Evolutionary conservation across 2,329 filamentous ascomycete genomes (phyloP).

Genomic region (Drechslerella coelobrocha): DNA sequence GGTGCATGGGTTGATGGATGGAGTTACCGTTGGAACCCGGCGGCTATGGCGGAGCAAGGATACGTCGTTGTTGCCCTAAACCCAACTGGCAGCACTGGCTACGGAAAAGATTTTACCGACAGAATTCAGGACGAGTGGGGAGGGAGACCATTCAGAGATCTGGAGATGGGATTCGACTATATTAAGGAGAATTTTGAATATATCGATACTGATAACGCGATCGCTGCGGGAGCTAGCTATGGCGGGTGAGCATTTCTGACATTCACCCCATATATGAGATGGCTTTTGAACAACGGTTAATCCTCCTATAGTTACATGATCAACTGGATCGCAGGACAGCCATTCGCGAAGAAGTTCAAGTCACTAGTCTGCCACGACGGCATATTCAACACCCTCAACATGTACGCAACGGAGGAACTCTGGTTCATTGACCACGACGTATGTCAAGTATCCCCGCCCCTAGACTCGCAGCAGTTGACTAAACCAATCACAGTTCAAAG

Average conservation of each 20-base stretch:
- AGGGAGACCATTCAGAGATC: conserved; percentile 80
- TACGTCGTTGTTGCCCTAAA: conserved; percentile 84
- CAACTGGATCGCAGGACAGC: conserved; percentile 90
- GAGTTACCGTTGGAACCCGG: conserved; percentile 85
- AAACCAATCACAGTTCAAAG: conserved; percentile 58
- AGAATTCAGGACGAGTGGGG: conserved; percentile 81
- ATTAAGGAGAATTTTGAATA: conserved; percentile 68
- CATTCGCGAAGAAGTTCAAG: conserved; percentile 81
- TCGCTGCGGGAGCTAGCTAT: conserved; percentile 77
- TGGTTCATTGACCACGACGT: conserved; percentile 75
- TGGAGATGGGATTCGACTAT: conserved; percentile 79
- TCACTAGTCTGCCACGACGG: conserved; percentile 89
- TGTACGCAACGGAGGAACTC: conserved; percentile 72
- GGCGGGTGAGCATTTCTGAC: conserved; percentile 62
- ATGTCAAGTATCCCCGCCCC: conserved; percentile 56
- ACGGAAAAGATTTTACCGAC: conserved; percentile 77
- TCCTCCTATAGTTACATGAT: conserved; percentile 68
- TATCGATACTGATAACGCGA: conserved; percentile 71
- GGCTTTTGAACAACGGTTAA: not conserved
- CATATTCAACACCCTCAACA: conserved; percentile 74
- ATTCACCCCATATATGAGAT: not conserved
- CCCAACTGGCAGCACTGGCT: conserved; percentile 81
- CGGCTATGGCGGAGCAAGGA: conserved; percentile 84
- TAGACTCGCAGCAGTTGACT: conserved; percentile 54
- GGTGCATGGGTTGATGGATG: conserved; percentile 76